phyloP scores from a whole-genome alignment of 805 yeast species.

The Saccharomyces cerevisiae region DNA sequence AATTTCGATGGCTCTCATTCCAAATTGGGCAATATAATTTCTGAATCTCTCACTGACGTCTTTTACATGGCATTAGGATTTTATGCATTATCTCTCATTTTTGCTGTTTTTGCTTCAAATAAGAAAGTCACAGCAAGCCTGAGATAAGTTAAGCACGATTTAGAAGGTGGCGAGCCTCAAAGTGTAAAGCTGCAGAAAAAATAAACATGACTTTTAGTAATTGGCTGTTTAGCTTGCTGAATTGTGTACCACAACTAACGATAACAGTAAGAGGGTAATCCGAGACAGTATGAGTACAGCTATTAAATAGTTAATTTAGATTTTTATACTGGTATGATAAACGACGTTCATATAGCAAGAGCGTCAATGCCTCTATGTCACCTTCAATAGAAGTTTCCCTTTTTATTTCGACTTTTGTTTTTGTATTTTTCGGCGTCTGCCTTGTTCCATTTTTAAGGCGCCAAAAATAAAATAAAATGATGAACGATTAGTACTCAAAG shows the following conservation, averaged over 20 bases:
- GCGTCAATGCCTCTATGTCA: neutral
- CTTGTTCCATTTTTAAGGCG: neutral
- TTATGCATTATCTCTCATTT: constrained; percentile 11
- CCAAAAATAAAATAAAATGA: neutral
- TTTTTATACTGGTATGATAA: no score
- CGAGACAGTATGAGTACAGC: neutral
- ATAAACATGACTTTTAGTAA: neutral
- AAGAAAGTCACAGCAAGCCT: constrained; percentile 5
- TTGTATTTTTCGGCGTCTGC: neutral
- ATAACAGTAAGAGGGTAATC: neutral
- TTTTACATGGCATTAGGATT: constrained; percentile 19
- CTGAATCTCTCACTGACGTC: constrained; percentile 14
- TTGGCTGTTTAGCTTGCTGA: neutral
- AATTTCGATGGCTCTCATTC: constrained; percentile 17
- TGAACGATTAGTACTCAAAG: neutral
- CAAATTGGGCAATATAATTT: constrained; percentile 9
- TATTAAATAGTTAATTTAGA: no score
- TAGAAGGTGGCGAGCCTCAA: neutral
- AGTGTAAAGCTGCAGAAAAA: neutral
- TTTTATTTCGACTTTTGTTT: neutral
- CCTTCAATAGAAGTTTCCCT: neutral
- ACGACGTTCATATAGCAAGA: neutral
- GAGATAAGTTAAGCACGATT: neutral
- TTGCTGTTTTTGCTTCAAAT: constrained; percentile 14
- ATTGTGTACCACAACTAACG: neutral